A percentile compares a stretch with the other conserved stretches of the same genome.
Conservation (phyloP, 2,329 filamentous ascomycete species). For the Penicillium expansum region DNA sequence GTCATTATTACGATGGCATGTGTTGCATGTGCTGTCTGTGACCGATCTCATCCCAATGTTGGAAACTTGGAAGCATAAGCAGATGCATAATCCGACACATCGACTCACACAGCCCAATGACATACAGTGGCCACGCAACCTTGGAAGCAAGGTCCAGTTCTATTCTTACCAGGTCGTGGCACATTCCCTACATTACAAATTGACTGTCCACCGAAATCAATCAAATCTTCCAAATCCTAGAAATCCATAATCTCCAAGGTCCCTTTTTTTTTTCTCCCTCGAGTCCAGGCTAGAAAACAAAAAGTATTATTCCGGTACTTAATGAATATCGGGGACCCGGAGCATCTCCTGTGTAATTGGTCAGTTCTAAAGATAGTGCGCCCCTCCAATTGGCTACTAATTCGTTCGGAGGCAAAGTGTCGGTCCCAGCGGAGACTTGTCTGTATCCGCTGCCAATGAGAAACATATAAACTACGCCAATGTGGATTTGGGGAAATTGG, state of each 20-base stretch:
- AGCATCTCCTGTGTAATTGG: constrained; percentile 19
- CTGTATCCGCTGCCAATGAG: constrained; percentile 19
- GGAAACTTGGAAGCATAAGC: background rate
- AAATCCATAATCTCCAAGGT: background rate
- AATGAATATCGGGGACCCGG: constrained; percentile 14
- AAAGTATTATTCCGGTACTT: constrained; percentile 3
- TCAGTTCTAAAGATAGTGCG: constrained; percentile 30
- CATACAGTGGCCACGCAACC: constrained; percentile 14
- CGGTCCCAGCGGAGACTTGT: constrained; percentile 9
- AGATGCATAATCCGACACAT: constrained; percentile 19
- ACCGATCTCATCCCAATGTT: constrained; percentile 11
- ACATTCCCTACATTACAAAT: background rate
- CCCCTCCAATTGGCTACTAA: constrained; percentile 10
- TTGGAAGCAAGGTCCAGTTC: constrained; percentile 21
- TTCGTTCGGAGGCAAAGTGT: constrained; percentile 13
- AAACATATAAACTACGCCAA: background rate
- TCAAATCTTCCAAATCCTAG: background rate
- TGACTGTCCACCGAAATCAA: background rate
- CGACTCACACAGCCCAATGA: constrained; percentile 8
- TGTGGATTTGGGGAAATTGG: constrained; percentile 16
- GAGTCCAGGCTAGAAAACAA: constrained; percentile 7
- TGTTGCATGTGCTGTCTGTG: constrained; percentile 9
- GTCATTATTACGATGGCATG: background rate
- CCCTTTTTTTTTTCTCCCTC: background rate
- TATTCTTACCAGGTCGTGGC: constrained; percentile 10